These are phyloP conservation scores for Trifolium pratense DNA, from an alignment of 306 rosid species.

Conservation along the genomic window DNA sequence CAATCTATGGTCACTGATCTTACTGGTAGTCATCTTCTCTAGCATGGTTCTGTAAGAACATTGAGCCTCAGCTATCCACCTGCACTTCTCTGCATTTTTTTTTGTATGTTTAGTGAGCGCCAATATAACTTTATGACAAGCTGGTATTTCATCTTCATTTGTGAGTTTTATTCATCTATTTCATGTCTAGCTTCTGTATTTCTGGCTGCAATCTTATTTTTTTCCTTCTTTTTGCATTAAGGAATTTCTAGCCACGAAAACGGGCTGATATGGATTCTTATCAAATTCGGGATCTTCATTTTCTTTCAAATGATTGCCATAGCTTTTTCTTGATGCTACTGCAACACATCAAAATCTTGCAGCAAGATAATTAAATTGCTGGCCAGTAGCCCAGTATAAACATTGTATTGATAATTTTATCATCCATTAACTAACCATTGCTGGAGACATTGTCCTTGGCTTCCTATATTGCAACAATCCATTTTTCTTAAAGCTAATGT, in stretches of 20 bases:
- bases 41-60: no score
- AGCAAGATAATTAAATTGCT: slow-evolving; percentile 19
- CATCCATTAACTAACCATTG: no score
- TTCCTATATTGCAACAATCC: no score
- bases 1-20: no score
- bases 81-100: no score
- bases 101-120: no score
- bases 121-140: no score
- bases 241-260: slow-evolving; percentile 83
- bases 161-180: slow-evolving; percentile 55
- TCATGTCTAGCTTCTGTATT: slow-evolving; percentile 69
- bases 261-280: slow-evolving; percentile 70
- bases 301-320: slow-evolving; percentile 60
- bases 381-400: neutral
- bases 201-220: slow-evolving; percentile 65
- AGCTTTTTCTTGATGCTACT: slow-evolving; percentile 58
- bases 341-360: neutral
- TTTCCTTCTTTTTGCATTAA: slow-evolving; percentile 77
- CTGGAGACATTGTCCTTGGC: no score
- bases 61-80: no score
- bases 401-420: no score
- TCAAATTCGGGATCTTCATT: slow-evolving; percentile 69
- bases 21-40: no score
- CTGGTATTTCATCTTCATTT: slow-evolving; percentile 34
- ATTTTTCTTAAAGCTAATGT: no score